Percentiles rank a stretch among this genome's conserved stretches.
Conservation (phyloP, 2,329 filamentous ascomycete genomes). For the Beauveria sp. region DNA sequence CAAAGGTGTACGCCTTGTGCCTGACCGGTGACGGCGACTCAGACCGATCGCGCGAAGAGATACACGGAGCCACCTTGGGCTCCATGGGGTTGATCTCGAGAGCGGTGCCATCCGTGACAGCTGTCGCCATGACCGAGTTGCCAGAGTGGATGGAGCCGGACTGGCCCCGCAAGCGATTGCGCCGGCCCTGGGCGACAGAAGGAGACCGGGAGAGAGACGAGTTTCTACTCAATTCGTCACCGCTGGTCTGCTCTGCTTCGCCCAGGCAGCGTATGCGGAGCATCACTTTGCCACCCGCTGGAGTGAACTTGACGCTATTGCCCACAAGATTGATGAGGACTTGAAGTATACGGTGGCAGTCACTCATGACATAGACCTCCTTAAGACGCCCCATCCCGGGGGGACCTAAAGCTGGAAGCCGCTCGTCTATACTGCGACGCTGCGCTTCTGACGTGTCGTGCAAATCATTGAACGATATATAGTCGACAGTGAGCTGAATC, state of each 20-base stretch:
- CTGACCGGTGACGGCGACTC: slow-evolving; percentile 1
- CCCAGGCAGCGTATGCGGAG: slow-evolving; percentile 69
- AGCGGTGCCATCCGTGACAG: slow-evolving; percentile 5
- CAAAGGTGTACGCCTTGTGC: slow-evolving; percentile 64
- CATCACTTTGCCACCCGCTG: slow-evolving; percentile 63
- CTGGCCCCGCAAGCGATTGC: neutral
- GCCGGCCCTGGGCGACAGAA: neutral
- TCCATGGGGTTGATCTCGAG: slow-evolving; percentile 10
- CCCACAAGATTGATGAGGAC: slow-evolving; percentile 88
- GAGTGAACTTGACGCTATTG: slow-evolving; percentile 89
- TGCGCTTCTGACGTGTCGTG: neutral
- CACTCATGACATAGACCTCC: slow-evolving; percentile 84
- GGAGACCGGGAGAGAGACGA: slow-evolving; percentile 2
- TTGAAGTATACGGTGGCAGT: slow-evolving; percentile 82
- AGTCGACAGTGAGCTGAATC: slow-evolving; percentile 67
- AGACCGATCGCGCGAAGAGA: neutral
- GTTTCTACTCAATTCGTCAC: neutral
- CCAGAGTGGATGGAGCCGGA: slow-evolving; percentile 6
- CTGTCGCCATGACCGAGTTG: neutral
- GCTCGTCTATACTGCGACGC: neutral
- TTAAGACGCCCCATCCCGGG: slow-evolving; percentile 54
- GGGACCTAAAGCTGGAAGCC: neutral
- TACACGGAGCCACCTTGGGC: neutral
- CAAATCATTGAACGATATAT: slow-evolving; percentile 23
- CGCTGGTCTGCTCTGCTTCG: slow-evolving; percentile 32